Conservation (phyloP, 306 rosid species). For the Cajanus cajan region DNA sequence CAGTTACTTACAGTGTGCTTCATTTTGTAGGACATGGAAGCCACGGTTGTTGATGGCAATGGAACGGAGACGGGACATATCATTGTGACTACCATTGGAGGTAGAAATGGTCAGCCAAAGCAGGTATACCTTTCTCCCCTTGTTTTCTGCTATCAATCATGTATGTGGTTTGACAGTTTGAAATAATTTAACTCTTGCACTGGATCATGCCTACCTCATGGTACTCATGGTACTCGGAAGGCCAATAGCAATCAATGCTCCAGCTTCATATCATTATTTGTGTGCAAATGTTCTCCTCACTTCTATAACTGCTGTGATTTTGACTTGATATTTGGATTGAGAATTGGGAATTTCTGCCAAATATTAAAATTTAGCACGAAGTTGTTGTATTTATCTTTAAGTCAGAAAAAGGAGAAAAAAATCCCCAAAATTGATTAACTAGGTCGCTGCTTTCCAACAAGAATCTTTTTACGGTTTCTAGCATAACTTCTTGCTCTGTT, state of each 20-base stretch:
- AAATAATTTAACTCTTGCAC: constrained; percentile 9
- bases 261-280: not conserved
- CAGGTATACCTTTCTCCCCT: constrained; percentile 50
- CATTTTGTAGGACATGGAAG: constrained; percentile 78
- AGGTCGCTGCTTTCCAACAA: not conserved
- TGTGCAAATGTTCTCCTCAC: not conserved
- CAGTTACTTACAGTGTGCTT: constrained; percentile 15
- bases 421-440: not conserved
- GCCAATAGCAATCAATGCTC: not conserved
- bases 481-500: not conserved
- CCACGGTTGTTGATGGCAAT: constrained; percentile 82
- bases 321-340: constrained; percentile 13
- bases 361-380: not conserved
- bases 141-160: not conserved
- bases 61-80: constrained; percentile 96
- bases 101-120: constrained; percentile 94
- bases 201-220: not conserved
- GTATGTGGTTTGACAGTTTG: not conserved
- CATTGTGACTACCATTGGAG: constrained; percentile 94
- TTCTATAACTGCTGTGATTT: not conserved
- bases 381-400: not conserved
- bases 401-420: not conserved
- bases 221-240: constrained; percentile 2
- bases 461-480: not conserved
- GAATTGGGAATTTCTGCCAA: not conserved